Evolutionary conservation across 805 yeast genomes (phyloP).

Genomic region (Lipomyces lipofer): DNA sequence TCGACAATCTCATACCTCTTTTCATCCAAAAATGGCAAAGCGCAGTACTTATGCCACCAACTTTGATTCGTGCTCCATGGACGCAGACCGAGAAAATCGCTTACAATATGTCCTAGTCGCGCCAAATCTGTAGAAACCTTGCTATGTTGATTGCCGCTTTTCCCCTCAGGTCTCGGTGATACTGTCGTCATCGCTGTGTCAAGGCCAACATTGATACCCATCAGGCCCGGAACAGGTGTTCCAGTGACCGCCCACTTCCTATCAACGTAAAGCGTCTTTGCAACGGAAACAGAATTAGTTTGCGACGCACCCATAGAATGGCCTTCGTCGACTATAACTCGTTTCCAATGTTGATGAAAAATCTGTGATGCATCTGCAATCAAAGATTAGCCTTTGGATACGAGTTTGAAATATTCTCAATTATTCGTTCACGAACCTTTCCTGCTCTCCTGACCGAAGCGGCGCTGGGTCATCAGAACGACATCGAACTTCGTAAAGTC

Average conservation of each 20-base stretch:
- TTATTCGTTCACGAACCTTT: constrained; percentile 5
- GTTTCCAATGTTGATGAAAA: constrained; percentile 58
- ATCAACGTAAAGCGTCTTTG: constrained; percentile 54
- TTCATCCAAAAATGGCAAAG: constrained; percentile 50
- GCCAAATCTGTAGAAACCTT: constrained; percentile 47
- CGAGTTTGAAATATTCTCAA: neutral
- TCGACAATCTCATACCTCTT: constrained; percentile 36
- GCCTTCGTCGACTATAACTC: constrained; percentile 75
- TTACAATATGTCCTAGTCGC: constrained; percentile 54
- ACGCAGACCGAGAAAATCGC: constrained; percentile 56
- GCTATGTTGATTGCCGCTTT: constrained; percentile 25
- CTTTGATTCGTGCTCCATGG: constrained; percentile 55
- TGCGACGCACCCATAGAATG: constrained; percentile 59
- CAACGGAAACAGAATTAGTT: constrained; percentile 52
- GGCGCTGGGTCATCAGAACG: constrained; percentile 51
- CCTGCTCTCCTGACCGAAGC: constrained; percentile 46
- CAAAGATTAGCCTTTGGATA: too few species aligned
- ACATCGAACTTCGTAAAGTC: constrained; percentile 52
- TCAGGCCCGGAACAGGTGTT: constrained; percentile 72
- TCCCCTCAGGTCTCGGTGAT: constrained; percentile 20
- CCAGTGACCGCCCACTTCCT: constrained; percentile 76
- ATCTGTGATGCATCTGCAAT: constrained; percentile 41
- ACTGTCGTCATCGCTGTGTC: constrained; percentile 47
- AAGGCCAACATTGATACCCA: constrained; percentile 43
- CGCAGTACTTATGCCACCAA: constrained; percentile 50